Evolutionary conservation across 2,329 filamentous ascomycete genomes (phyloP).

Genomic region (Podosphaera leucotricha): DNA sequence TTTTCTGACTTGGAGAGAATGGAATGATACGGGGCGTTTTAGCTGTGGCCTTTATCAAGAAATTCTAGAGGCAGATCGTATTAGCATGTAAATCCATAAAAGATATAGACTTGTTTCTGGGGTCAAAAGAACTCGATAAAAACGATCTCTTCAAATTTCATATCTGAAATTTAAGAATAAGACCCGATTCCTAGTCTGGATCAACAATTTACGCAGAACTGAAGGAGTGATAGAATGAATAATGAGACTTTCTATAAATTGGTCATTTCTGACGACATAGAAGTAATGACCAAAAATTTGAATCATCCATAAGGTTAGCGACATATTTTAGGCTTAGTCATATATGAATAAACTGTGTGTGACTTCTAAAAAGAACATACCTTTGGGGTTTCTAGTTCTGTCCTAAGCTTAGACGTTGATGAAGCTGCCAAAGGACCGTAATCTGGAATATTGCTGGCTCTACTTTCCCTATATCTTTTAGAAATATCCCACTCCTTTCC

Average conservation of each 20-base stretch:
- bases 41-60: not conserved
- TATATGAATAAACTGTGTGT: not conserved
- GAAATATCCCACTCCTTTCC: not conserved
- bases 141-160: too few relatives aligned
- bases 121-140: too few relatives aligned
- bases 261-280: not conserved
- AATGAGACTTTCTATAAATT: too few relatives aligned
- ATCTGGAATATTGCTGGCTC: conserved; percentile 50
- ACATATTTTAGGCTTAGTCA: not conserved
- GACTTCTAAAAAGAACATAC: not conserved
- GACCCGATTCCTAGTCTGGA: too few relatives aligned
- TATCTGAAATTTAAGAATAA: too few relatives aligned
- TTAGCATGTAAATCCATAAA: not conserved
- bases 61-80: not conserved
- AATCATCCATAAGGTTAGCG: not conserved
- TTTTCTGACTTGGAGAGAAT: not conserved
- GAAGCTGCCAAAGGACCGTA: not conserved
- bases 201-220: too few relatives aligned
- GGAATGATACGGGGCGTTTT: not conserved
- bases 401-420: not conserved
- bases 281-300: not conserved
- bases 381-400: not conserved
- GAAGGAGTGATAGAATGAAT: too few relatives aligned
- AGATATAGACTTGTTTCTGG: too few relatives aligned
- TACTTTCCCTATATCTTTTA: conserved; percentile 23